Percentiles rank a stretch among this genome's conserved stretches.
Evolutionary conservation across 2,329 filamentous ascomycete species (phyloP).

Genomic region (Ophiostoma himal-ulmi): DNA sequence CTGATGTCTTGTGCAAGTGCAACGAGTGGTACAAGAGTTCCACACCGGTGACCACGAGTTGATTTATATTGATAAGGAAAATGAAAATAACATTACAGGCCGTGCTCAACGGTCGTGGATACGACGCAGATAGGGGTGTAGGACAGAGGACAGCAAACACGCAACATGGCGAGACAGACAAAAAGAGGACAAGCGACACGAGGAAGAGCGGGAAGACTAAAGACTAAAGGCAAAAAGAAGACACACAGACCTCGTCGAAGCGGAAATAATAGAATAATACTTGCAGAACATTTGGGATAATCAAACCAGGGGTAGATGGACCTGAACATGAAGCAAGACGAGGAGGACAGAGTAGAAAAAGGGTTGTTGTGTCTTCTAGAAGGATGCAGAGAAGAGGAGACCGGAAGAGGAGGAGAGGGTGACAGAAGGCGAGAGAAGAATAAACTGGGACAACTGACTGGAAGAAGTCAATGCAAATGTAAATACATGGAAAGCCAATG

Average conservation of each 20-base stretch:
- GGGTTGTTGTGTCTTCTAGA: not conserved
- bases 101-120: not conserved
- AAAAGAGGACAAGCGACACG: not conserved
- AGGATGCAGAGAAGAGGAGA: not conserved
- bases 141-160: not conserved
- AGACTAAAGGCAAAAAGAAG: not conserved
- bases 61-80: not conserved
- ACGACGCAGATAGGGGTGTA: not conserved
- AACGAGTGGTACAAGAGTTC: not conserved
- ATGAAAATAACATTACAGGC: not conserved
- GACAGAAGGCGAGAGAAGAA: not conserved
- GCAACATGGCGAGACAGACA: not conserved
- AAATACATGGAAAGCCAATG: too few relatives aligned
- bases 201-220: not conserved
- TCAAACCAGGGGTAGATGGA: not conserved
- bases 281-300: not conserved
- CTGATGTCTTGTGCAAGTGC: not conserved
- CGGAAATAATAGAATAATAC: not conserved
- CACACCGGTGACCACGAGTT: not conserved
- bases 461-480: too few relatives aligned
- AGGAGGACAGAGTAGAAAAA: conserved; percentile 3
- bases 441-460: too few relatives aligned
- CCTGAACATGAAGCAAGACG: not conserved
- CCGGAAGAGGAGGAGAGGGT: not conserved
- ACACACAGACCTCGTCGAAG: not conserved